phyloP scores from a whole-genome alignment of 257 asterid genomes.

The Solanum peruvianum region DNA sequence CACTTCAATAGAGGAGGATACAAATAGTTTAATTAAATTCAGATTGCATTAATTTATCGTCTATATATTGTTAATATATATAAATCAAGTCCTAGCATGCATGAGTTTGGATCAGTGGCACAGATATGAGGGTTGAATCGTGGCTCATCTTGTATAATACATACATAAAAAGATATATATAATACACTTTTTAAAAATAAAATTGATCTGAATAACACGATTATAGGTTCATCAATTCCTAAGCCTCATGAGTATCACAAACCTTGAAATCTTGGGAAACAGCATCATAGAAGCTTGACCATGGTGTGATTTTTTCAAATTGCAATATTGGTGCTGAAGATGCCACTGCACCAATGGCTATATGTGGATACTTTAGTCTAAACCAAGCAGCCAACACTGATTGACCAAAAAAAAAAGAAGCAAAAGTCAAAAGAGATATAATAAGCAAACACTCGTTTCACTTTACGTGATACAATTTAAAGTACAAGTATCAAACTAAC shows the following conservation, averaged over 20 bases:
- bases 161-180: background rate
- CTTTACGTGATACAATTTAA: background rate
- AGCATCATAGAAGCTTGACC: conserved; percentile 82
- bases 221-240: background rate
- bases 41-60: fast-evolving
- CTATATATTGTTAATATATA: background rate
- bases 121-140: background rate
- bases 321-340: conserved; percentile 83
- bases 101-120: background rate
- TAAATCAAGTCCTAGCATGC: background rate
- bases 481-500: background rate
- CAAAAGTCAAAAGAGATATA: background rate
- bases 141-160: background rate
- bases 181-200: background rate
- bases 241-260: background rate
- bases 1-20: background rate
- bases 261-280: conserved; percentile 84
- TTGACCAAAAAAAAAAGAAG: background rate
- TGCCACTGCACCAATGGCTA: conserved; percentile 76
- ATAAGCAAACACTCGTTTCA: background rate
- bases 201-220: background rate
- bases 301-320: conserved; percentile 63
- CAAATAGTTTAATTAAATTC: background rate
- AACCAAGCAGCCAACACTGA: conserved; percentile 86
- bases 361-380: conserved; percentile 70